These are phyloP conservation scores for Beta corolliflora DNA, from an alignment of 179 eudicot genomes.

Conservation along the genomic window DNA sequence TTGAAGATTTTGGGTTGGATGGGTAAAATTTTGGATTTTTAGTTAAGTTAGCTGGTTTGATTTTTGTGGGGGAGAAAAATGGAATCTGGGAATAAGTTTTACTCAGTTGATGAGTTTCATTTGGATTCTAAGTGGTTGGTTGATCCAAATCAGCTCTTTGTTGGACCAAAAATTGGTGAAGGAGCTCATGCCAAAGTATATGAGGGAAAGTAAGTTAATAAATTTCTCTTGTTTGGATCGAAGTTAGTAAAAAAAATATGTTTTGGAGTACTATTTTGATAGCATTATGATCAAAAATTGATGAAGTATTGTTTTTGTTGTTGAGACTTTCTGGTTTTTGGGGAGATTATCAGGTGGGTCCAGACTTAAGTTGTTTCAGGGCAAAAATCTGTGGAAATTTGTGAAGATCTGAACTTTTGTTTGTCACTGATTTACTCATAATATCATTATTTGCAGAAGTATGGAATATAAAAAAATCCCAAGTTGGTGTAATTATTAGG, in stretches of 20 bases:
- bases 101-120: slow-evolving; percentile 57
- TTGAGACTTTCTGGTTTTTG: slow-evolving; percentile 1
- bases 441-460: neutral
- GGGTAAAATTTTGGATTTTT: slow-evolving; percentile 21
- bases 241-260: neutral
- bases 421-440: neutral
- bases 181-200: slow-evolving; percentile 99
- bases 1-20: slow-evolving; percentile 27
- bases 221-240: slow-evolving; percentile 10
- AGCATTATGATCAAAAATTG: neutral
- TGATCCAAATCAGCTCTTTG: slow-evolving; percentile 93
- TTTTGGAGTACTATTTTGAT: neutral
- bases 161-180: slow-evolving; percentile 98
- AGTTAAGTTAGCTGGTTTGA: slow-evolving; percentile 7
- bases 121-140: slow-evolving; percentile 88
- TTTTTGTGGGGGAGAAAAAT: slow-evolving; percentile 34
- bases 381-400: neutral
- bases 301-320: slow-evolving; percentile 13
- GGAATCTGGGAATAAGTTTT: slow-evolving; percentile 72
- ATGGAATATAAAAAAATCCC: neutral
- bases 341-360: no score
- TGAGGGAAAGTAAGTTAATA: slow-evolving; percentile 85
- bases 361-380: no score
- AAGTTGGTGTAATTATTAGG: slow-evolving; percentile 16
- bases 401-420: neutral